These are phyloP conservation scores for Aspergillus mulundensis DNA, from an alignment of 495 filamentous ascomycete genomes.

Conservation along the genomic window DNA sequence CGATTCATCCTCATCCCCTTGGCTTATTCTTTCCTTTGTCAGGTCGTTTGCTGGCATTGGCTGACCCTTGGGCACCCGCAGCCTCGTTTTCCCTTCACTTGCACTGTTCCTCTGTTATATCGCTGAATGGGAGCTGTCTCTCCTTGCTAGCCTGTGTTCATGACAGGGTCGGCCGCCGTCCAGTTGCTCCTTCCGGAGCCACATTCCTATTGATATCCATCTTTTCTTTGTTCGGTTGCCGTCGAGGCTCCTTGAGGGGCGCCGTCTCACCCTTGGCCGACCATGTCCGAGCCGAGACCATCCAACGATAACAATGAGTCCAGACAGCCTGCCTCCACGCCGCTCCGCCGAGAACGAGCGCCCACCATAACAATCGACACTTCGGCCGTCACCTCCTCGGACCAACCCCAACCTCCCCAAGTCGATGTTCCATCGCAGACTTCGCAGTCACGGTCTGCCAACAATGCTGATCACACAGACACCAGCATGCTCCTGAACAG, in stretches of 20 bases:
- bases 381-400: conserved; percentile 53
- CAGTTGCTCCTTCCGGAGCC: conserved; percentile 18
- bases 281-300: conserved; percentile 31
- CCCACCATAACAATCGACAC: conserved; percentile 77
- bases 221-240: conserved; percentile 13
- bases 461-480: conserved; percentile 37
- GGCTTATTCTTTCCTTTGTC: background rate
- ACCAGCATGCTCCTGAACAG: conserved; percentile 39
- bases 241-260: conserved; percentile 12
- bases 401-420: conserved; percentile 23
- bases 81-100: background rate
- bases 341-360: conserved; percentile 44
- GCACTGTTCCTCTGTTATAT: background rate
- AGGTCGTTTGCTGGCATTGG: background rate
- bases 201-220: conserved; percentile 22
- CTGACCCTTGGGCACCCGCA: background rate
- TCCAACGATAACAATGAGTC: conserved; percentile 27
- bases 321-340: conserved; percentile 24
- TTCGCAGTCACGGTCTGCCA: conserved; percentile 34
- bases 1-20: background rate
- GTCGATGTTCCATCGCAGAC: conserved; percentile 38
- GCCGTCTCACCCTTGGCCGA: conserved; percentile 17
- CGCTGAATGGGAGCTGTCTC: conserved; percentile 7
- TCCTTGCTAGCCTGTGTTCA: conserved; percentile 11
- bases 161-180: conserved; percentile 8